These are phyloP conservation scores for Colletotrichum costaricense DNA, from an alignment of 2,329 filamentous ascomycete species.

Conservation along the genomic window DNA sequence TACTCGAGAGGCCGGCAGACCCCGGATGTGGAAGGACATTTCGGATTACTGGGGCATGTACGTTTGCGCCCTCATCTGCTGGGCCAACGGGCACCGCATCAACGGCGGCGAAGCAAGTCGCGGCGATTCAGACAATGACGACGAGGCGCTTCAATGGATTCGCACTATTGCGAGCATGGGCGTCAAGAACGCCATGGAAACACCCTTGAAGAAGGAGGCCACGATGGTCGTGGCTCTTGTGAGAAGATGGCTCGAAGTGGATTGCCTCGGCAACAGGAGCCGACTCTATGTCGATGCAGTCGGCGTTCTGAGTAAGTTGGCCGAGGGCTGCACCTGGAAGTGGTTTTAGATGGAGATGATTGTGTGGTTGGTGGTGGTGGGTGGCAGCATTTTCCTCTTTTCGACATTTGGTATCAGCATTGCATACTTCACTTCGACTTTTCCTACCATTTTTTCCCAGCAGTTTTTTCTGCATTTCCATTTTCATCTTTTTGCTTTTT, in stretches of 20 bases:
- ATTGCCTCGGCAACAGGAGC: constrained; percentile 60
- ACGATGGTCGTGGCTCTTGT: constrained; percentile 60
- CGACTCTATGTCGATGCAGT: constrained; percentile 65
- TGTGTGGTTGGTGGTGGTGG: background rate
- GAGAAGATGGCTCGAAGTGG: constrained; percentile 57
- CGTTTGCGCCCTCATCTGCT: constrained; percentile 68
- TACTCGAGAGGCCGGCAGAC: constrained; percentile 22
- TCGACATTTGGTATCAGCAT: background rate
- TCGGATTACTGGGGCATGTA: constrained; percentile 68
- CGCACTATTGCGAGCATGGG: constrained; percentile 53
- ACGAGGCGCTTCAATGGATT: constrained; percentile 50
- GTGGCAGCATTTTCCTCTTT: background rate
- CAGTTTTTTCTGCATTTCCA: background rate
- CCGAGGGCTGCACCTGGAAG: constrained; percentile 48
- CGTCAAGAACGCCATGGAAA: constrained; percentile 51
- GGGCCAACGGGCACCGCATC: constrained; percentile 61
- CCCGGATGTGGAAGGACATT: constrained; percentile 46
- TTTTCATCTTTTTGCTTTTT: background rate
- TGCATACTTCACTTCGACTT: background rate
- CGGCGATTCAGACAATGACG: constrained; percentile 36
- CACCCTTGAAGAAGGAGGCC: constrained; percentile 55
- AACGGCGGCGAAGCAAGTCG: constrained; percentile 33
- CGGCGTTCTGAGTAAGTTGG: constrained; percentile 62
- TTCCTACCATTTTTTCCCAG: background rate
- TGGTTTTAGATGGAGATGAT: constrained; percentile 26